Conservation (phyloP, 2,329 filamentous ascomycete species). For the Cercospora sp. region DNA sequence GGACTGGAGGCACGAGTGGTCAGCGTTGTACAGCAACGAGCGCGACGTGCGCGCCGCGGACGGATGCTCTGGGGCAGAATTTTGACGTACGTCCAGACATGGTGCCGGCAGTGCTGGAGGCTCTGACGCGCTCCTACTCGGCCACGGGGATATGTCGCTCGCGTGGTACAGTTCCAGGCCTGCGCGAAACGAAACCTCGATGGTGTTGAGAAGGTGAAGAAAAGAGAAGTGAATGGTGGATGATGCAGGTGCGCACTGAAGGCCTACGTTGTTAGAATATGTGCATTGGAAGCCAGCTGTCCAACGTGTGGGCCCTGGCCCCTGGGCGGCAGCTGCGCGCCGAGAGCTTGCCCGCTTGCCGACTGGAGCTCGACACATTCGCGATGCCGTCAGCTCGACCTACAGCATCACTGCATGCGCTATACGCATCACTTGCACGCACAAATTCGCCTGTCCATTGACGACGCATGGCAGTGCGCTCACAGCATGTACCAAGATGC, state of each 20-base stretch:
- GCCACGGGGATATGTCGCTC: neutral
- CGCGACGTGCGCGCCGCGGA: neutral
- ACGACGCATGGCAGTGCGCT: neutral
- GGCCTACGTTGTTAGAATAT: neutral
- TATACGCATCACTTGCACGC: neutral
- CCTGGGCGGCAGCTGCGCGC: neutral
- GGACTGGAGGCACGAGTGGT: slow-evolving; percentile 60
- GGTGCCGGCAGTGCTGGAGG: slow-evolving; percentile 15
- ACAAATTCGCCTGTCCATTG: neutral
- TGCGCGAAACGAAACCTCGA: neutral
- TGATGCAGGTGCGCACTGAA: neutral
- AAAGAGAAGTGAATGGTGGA: slow-evolving; percentile 15
- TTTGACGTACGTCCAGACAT: slow-evolving; percentile 24
- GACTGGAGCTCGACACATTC: neutral
- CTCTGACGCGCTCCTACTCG: slow-evolving; percentile 12
- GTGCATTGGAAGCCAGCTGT: slow-evolving; percentile 3
- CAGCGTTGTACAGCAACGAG: slow-evolving; percentile 12
- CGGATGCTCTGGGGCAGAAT: neutral
- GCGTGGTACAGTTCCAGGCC: neutral
- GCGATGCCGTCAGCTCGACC: neutral
- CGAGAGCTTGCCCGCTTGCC: neutral
- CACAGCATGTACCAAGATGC: neutral
- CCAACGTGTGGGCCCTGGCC: neutral
- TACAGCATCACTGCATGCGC: neutral
- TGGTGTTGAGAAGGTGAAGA: neutral